A percentile compares a stretch with the other conserved stretches of the same genome.
These are phyloP conservation scores for Wickerhamiella spandovensis DNA, from an alignment of 805 yeast genomes.

Conservation along the genomic window DNA sequence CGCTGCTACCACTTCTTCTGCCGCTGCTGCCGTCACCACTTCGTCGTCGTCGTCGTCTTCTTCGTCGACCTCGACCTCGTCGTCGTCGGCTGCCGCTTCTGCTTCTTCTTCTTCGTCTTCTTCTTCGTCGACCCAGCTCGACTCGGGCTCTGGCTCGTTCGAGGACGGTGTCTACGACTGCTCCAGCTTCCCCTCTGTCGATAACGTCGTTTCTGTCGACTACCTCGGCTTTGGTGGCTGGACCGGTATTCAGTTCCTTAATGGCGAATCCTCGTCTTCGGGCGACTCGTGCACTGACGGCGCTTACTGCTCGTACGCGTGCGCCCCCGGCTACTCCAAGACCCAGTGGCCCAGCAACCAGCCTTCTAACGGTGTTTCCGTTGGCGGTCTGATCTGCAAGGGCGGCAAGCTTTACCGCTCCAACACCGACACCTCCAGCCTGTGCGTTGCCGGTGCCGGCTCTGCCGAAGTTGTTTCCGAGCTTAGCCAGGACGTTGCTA, in stretches of 20 bases:
- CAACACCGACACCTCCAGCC: constrained; percentile 47
- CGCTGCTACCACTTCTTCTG: constrained; percentile 19
- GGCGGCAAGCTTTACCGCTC: constrained; percentile 74
- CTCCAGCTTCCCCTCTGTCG: constrained; percentile 59
- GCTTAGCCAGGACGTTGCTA: constrained; percentile 54
- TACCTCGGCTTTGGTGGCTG: constrained; percentile 70
- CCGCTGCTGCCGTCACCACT: constrained; percentile 24
- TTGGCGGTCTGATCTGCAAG: constrained; percentile 87
- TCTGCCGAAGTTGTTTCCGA: constrained; percentile 58
- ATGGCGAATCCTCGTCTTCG: constrained; percentile 46
- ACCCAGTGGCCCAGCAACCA: constrained; percentile 92
- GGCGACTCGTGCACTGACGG: constrained; percentile 68
- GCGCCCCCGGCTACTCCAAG: constrained; percentile 98
- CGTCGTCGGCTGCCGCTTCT: constrained; percentile 21
- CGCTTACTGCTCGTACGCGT: constrained; percentile 90
- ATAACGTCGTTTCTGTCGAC: constrained; percentile 70
- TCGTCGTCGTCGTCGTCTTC: constrained; percentile 25
- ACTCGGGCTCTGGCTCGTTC: constrained; percentile 34
- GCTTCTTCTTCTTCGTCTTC: constrained; percentile 25
- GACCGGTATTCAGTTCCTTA: constrained; percentile 52
- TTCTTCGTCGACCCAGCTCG: constrained; percentile 22
- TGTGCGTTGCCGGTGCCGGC: constrained; percentile 79
- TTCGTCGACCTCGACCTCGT: constrained; percentile 17
- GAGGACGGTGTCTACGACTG: constrained; percentile 61
- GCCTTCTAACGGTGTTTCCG: constrained; percentile 78